Conservation (phyloP, 2,329 filamentous ascomycete genomes). For the Clarireedia paspali region DNA sequence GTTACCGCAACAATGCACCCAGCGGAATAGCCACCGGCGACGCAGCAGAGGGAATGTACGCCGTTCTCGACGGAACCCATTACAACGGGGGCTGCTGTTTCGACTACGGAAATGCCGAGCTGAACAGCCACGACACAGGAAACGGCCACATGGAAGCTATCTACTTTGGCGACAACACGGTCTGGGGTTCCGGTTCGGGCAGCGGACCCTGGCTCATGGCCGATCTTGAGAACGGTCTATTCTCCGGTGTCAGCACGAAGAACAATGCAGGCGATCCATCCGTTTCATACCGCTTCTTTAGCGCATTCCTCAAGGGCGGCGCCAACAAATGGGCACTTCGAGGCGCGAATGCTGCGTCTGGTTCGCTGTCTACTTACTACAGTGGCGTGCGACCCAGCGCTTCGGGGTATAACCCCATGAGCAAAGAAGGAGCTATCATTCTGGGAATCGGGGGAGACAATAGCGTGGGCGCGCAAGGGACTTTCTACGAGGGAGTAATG, state of each 20-base stretch:
- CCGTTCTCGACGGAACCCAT: conserved; percentile 51
- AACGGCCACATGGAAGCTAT: conserved; percentile 63
- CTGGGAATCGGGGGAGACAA: conserved; percentile 62
- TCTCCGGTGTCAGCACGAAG: conserved; percentile 42
- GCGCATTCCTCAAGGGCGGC: conserved; percentile 47
- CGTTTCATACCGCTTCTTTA: conserved; percentile 48
- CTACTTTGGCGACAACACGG: conserved; percentile 50
- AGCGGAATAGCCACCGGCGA: conserved; percentile 48
- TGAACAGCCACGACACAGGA: conserved; percentile 44
- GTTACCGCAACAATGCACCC: conserved; percentile 52
- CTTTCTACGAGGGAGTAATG: conserved; percentile 60
- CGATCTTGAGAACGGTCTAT: conserved; percentile 59
- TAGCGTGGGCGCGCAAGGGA: conserved; percentile 46
- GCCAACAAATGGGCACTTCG: conserved; percentile 51
- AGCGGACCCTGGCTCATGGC: conserved; percentile 61
- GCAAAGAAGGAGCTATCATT: conserved; percentile 57
- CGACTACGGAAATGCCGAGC: conserved; percentile 52
- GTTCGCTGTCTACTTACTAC: conserved; percentile 51
- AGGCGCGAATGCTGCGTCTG: conserved; percentile 47
- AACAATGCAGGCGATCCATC: conserved; percentile 46
- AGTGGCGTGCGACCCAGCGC: conserved; percentile 44
- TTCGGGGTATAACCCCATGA: conserved; percentile 47
- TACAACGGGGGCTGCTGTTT: conserved; percentile 51
- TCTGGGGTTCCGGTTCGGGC: conserved; percentile 50
- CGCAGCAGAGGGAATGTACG: conserved; percentile 51